These are phyloP conservation scores for Metschnikowia matae DNA, from an alignment of 805 yeast species.

Conservation along the genomic window DNA sequence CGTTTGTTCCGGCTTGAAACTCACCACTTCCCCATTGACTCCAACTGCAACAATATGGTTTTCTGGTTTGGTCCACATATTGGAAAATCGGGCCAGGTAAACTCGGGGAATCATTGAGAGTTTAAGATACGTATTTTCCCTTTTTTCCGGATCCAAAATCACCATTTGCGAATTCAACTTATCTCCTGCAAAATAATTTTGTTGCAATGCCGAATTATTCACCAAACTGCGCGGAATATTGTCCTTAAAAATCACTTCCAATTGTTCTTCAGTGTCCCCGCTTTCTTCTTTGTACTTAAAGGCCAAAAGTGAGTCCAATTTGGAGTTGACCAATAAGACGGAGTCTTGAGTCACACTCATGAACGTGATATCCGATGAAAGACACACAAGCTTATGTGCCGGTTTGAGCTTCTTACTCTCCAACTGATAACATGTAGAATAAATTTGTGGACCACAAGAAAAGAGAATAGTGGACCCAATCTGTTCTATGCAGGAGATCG, in stretches of 20 bases:
- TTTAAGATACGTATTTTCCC: slow-evolving; percentile 13
- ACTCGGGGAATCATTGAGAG: slow-evolving; percentile 34
- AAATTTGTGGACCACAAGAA: slow-evolving; percentile 27
- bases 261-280: neutral
- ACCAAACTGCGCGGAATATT: slow-evolving; percentile 31
- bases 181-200: slow-evolving; percentile 30
- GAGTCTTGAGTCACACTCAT: slow-evolving; percentile 20
- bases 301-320: slow-evolving; percentile 32
- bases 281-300: slow-evolving; percentile 18
- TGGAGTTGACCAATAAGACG: slow-evolving; percentile 26
- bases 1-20: slow-evolving; percentile 9
- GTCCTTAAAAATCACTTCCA: slow-evolving; percentile 25
- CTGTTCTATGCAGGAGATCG: slow-evolving; percentile 34
- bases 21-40: slow-evolving; percentile 35
- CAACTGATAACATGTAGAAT: slow-evolving; percentile 30
- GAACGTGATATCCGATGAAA: slow-evolving; percentile 30
- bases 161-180: slow-evolving; percentile 32
- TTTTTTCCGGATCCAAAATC: slow-evolving; percentile 18
- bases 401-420: slow-evolving; percentile 32
- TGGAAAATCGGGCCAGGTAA: slow-evolving; percentile 20
- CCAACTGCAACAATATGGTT: slow-evolving; percentile 25
- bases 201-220: slow-evolving; percentile 24
- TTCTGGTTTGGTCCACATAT: slow-evolving; percentile 19
- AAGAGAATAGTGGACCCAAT: slow-evolving; percentile 31
- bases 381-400: slow-evolving; percentile 19